Percentiles rank a stretch among this genome's conserved stretches.
Conservation (phyloP, 495 filamentous ascomycete genomes). For the Elasticomyces elasticus region DNA sequence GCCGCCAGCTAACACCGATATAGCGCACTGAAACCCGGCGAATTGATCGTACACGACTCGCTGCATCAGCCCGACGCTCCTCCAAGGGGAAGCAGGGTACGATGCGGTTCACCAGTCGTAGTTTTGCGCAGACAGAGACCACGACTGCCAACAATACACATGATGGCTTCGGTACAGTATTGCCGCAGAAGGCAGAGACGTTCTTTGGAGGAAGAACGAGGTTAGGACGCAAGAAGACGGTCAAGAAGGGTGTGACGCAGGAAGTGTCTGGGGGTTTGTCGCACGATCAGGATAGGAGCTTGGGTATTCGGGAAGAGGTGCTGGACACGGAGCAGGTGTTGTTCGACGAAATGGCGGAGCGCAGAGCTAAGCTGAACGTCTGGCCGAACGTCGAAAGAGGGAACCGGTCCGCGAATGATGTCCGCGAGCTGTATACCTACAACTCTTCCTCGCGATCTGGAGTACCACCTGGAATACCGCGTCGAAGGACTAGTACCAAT, state of each 20-base stretch:
- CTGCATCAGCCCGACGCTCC: neutral
- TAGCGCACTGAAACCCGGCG: neutral
- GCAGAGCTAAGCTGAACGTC: neutral
- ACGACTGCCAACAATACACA: neutral
- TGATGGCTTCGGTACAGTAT: too few relatives aligned
- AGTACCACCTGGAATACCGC: neutral
- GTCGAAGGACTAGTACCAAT: constrained; percentile 1
- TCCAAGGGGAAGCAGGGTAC: neutral
- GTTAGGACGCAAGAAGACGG: neutral
- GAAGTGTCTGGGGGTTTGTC: neutral
- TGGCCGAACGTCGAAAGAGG: constrained; percentile 6
- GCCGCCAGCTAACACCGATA: neutral
- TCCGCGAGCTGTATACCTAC: neutral
- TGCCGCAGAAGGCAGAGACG: constrained; percentile 6
- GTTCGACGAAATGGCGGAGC: neutral
- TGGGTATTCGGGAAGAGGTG: neutral
- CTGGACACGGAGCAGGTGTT: neutral
- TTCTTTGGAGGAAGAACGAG: constrained; percentile 6
- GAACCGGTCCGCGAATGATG: neutral
- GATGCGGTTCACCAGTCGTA: neutral
- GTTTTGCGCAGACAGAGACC: neutral
- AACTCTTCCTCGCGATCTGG: neutral
- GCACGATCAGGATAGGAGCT: neutral
- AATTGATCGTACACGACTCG: neutral
- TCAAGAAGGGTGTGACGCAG: neutral